These are phyloP conservation scores for Neotropicomus parvogracilis DNA, from an alignment of 1,284 basidiomycete species.

Conservation along the genomic window DNA sequence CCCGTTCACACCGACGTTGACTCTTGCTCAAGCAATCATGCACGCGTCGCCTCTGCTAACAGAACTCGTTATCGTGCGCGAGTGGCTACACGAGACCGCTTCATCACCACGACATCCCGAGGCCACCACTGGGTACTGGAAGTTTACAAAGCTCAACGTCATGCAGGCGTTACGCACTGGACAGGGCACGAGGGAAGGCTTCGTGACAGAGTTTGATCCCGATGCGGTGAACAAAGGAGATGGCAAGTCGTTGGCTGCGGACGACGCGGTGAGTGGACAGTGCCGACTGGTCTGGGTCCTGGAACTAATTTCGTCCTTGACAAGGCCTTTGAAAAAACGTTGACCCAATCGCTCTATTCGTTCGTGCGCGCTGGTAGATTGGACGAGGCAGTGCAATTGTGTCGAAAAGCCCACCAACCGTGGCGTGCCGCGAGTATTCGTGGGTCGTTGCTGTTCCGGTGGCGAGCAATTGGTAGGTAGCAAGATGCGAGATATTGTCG, in stretches of 20 bases:
- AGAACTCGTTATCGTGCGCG: slow-evolving; percentile 73
- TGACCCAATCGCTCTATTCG: slow-evolving; percentile 72
- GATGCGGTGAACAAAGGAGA: slow-evolving; percentile 62
- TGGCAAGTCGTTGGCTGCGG: slow-evolving; percentile 55
- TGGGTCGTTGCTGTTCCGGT: slow-evolving; percentile 73
- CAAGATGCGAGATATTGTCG: neutral
- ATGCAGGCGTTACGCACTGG: slow-evolving; percentile 63
- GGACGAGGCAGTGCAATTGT: slow-evolving; percentile 80
- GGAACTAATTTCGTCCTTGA: slow-evolving; percentile 3
- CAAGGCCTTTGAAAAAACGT: slow-evolving; percentile 74
- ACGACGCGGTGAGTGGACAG: slow-evolving; percentile 61
- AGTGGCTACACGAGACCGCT: slow-evolving; percentile 78
- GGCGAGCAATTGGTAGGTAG: slow-evolving; percentile 60
- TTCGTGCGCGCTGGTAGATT: slow-evolving; percentile 80
- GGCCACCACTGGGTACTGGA: slow-evolving; percentile 75
- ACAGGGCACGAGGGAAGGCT: slow-evolving; percentile 41
- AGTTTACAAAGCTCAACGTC: slow-evolving; percentile 73
- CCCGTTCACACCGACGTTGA: slow-evolving; percentile 73
- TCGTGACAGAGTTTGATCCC: slow-evolving; percentile 71
- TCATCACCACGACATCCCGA: slow-evolving; percentile 58
- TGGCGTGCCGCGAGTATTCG: slow-evolving; percentile 89
- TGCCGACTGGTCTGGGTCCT: neutral
- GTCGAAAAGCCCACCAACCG: slow-evolving; percentile 79
- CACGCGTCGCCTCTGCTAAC: slow-evolving; percentile 54
- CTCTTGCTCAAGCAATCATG: slow-evolving; percentile 70